These are phyloP conservation scores for Colletotrichum kahawae DNA, from an alignment of 2,329 filamentous ascomycete genomes.

Conservation along the genomic window DNA sequence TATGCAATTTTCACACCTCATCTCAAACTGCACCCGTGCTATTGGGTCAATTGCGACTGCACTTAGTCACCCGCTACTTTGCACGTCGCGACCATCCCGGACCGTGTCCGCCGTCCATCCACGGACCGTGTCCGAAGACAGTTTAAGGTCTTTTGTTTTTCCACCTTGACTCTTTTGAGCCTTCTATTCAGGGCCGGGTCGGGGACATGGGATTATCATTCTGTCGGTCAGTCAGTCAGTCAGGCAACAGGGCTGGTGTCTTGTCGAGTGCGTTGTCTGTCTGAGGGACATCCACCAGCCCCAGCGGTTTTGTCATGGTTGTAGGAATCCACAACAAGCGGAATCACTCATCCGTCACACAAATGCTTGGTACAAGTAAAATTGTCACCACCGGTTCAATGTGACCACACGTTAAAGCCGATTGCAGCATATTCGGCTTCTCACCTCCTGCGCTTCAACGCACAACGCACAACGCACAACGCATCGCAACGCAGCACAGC, in stretches of 20 bases:
- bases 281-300: background rate
- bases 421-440: background rate
- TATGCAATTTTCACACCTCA: slow-evolving; percentile 17
- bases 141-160: background rate
- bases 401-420: background rate
- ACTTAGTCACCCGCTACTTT: slow-evolving; percentile 5
- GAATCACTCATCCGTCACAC: slow-evolving; percentile 2
- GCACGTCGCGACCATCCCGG: background rate
- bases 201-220: background rate
- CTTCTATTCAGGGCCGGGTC: background rate
- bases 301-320: background rate
- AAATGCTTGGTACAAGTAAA: background rate
- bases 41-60: slow-evolving; percentile 6
- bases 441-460: background rate
- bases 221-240: background rate
- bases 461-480: background rate
- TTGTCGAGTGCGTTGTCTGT: background rate
- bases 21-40: slow-evolving; percentile 20
- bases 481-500: background rate
- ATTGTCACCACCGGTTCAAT: background rate
- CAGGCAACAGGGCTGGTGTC: background rate
- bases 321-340: background rate
- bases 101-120: background rate
- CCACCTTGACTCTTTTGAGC: background rate
- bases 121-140: slow-evolving; percentile 10